Evolutionary conservation across 2,329 filamentous ascomycete genomes (phyloP).

Genomic region (Berkeleyomyces basicola): DNA sequence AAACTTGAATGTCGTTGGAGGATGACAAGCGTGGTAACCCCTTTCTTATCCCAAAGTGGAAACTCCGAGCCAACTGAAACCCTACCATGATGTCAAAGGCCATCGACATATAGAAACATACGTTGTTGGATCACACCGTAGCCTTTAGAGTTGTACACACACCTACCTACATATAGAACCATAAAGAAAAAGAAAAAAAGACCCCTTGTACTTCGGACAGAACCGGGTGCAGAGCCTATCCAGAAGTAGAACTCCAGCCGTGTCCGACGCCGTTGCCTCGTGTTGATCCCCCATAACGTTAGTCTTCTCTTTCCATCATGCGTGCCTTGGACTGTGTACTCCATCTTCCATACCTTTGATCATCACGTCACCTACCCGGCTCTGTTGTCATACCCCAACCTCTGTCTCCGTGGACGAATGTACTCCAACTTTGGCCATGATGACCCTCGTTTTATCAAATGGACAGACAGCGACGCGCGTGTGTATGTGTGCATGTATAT

Average conservation of each 20-base stretch:
- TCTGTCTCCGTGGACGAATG: not conserved
- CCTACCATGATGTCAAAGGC: not conserved
- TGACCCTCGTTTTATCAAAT: not conserved
- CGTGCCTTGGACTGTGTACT: not conserved
- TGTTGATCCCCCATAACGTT: too few species aligned
- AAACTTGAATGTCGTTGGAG: not conserved
- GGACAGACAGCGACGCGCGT: not conserved
- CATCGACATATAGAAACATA: not conserved
- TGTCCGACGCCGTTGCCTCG: not conserved
- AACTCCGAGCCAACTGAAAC: not conserved
- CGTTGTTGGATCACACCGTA: not conserved
- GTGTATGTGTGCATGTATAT: not conserved
- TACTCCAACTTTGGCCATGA: not conserved
- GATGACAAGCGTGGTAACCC: too few species aligned
- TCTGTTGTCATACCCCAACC: not conserved
- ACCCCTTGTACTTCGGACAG: not conserved
- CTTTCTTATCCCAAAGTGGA: not conserved
- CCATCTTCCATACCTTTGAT: not conserved
- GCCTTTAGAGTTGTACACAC: too few species aligned
- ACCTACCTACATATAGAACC: not conserved
- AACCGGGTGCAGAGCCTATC: not conserved
- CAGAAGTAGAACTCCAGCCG: not conserved
- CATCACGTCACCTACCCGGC: not conserved
- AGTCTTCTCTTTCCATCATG: not conserved
- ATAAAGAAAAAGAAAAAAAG: not conserved